Percentiles rank a stretch among this genome's conserved stretches.
Conservation (phyloP, 139 green algal species). For the Desmodesmus armatus region DNA sequence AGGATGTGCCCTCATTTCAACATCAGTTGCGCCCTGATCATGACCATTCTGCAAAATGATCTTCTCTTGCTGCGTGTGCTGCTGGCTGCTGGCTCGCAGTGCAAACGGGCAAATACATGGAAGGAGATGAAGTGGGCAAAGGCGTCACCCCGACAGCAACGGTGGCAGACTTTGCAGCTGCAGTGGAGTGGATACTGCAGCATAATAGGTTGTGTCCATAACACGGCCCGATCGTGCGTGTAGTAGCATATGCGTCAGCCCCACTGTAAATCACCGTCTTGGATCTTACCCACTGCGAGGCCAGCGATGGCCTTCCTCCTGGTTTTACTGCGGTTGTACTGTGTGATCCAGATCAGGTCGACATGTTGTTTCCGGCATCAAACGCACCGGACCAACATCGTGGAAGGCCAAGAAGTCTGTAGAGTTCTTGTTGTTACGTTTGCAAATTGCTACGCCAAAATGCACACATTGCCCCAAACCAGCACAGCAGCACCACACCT, state of each 20-base stretch:
- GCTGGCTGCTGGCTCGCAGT: slow-evolving; percentile 21
- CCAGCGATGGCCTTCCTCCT: neutral
- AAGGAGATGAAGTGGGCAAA: slow-evolving; percentile 40
- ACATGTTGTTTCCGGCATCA: neutral
- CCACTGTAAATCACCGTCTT: no score
- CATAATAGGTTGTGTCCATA: no score
- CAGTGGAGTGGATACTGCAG: slow-evolving; percentile 13
- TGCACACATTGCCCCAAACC: no score
- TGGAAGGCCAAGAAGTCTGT: no score
- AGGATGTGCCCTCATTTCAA: no score
- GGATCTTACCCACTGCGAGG: no score
- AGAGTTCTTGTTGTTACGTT: no score
- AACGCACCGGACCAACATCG: neutral
- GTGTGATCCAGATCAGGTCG: neutral
- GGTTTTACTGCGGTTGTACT: neutral
- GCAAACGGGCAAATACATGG: slow-evolving; percentile 55
- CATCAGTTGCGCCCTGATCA: no score
- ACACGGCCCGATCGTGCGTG: no score
- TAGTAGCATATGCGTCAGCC: no score
- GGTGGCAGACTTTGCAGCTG: slow-evolving; percentile 47
- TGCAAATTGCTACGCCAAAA: no score
- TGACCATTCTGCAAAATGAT: neutral
- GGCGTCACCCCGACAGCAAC: slow-evolving; percentile 43
- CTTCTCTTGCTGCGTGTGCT: neutral
- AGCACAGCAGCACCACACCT: no score